Percentiles rank a stretch among this genome's conserved stretches.
Conservation (phyloP, 805 yeast species). For the Isabelozyma heimii region DNA sequence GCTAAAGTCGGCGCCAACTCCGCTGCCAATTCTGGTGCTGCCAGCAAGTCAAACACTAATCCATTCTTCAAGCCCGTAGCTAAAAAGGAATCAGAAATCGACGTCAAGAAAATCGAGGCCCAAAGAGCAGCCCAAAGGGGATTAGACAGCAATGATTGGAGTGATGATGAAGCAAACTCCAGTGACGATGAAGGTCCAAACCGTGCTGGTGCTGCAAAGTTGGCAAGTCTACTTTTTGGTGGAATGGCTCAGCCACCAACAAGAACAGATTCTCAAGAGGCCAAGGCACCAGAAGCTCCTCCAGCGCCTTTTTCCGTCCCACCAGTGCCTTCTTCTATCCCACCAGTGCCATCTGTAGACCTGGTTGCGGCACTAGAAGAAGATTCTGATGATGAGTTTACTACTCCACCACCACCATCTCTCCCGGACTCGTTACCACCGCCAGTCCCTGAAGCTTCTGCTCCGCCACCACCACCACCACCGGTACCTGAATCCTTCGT, state of each 20-base stretch:
- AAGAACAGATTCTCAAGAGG: slow-evolving; percentile 8
- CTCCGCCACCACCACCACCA: slow-evolving; percentile 17
- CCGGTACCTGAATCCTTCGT: slow-evolving; percentile 17
- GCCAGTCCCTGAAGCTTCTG: slow-evolving; percentile 16
- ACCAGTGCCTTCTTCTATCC: slow-evolving; percentile 4
- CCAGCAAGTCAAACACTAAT: slow-evolving; percentile 29
- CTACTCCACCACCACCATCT: slow-evolving; percentile 13
- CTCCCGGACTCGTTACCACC: slow-evolving; percentile 10
- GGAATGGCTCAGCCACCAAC: slow-evolving; percentile 44
- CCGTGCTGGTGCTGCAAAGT: slow-evolving; percentile 53
- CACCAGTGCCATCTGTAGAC: slow-evolving; percentile 6
- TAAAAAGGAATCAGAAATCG: slow-evolving; percentile 33
- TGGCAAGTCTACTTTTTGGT: slow-evolving; percentile 53
- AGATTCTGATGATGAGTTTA: slow-evolving; percentile 13
- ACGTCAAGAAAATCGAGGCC: slow-evolving; percentile 59
- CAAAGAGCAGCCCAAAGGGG: slow-evolving; percentile 75
- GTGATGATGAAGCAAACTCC: slow-evolving; percentile 40
- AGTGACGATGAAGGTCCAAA: slow-evolving; percentile 51
- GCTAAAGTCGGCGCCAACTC: slow-evolving; percentile 28
- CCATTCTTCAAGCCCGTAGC: slow-evolving; percentile 58
- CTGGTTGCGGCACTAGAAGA: slow-evolving; percentile 4
- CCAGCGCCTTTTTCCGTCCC: slow-evolving; percentile 1
- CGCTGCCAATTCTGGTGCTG: slow-evolving; percentile 9
- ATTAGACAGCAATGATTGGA: slow-evolving; percentile 43
- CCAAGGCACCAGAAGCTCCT: slow-evolving; percentile 1